Conservation (phyloP, 2,329 filamentous ascomycete genomes). For the Fusarium torreyae region DNA sequence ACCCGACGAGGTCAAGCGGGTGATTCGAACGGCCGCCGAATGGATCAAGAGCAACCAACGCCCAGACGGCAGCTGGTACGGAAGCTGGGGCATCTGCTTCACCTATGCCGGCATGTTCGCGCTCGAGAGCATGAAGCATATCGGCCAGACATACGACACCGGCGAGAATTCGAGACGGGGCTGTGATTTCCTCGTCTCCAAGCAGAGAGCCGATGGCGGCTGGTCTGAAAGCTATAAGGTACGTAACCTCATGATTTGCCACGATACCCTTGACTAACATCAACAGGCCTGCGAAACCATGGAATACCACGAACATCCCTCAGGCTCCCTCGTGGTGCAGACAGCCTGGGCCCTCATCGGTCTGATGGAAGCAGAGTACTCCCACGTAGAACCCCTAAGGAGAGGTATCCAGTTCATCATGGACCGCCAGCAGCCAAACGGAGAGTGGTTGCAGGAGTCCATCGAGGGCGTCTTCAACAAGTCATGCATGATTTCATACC, state of each 20-base stretch:
- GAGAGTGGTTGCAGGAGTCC: conserved; percentile 94
- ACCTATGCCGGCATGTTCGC: conserved; percentile 98
- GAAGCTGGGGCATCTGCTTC: conserved; percentile 98
- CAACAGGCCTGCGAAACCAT: conserved; percentile 80
- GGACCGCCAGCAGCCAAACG: conserved; percentile 86
- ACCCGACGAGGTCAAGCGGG: conserved; percentile 78
- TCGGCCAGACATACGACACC: conserved; percentile 85
- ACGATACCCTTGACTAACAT: conserved; percentile 30
- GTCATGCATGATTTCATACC: conserved; percentile 98
- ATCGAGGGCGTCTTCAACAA: conserved; percentile 99
- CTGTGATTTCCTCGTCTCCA: conserved; percentile 87
- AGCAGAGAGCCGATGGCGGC: conserved; percentile 90
- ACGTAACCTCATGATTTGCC: conserved; percentile 38
- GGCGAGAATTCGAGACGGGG: conserved; percentile 79
- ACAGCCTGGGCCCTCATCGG: conserved; percentile 92
- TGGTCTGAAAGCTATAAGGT: conserved; percentile 96
- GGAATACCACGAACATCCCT: conserved; percentile 80
- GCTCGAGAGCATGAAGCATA: conserved; percentile 84
- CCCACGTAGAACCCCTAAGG: conserved; percentile 79
- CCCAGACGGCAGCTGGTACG: conserved; percentile 94
- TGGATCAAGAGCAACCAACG: conserved; percentile 88
- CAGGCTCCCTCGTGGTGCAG: conserved; percentile 90
- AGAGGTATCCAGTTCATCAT: conserved; percentile 86
- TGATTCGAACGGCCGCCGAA: conserved; percentile 80
- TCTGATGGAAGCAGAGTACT: conserved; percentile 86